Evolutionary conservation across 371 early-diverging fungal species (phyloP).

Genomic region (Apophysomyces ossiformis): DNA sequence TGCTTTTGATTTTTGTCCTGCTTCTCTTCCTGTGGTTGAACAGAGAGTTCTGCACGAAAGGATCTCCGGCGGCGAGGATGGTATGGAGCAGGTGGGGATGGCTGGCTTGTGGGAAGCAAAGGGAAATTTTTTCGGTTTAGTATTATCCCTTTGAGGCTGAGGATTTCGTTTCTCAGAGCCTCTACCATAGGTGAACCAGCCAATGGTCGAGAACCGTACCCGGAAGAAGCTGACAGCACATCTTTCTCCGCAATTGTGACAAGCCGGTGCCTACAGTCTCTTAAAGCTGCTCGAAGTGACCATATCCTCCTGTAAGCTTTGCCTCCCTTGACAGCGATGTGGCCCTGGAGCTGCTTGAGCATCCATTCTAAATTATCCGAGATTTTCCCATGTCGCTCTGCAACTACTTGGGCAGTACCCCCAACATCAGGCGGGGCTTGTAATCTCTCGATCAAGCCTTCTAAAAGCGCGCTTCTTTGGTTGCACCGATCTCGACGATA

Average conservation of each 20-base stretch:
- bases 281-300: background rate
- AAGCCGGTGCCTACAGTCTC: background rate
- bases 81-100: background rate
- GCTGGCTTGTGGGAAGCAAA: background rate
- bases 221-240: background rate
- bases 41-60: background rate
- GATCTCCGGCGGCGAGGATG: background rate
- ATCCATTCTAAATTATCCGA: background rate
- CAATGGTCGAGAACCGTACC: background rate
- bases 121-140: constrained; percentile 8
- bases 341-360: background rate
- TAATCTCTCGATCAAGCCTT: background rate
- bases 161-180: background rate
- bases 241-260: background rate
- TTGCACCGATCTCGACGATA: constrained; percentile 6
- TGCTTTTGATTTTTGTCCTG: background rate
- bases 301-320: background rate
- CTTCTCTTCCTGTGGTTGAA: too few species aligned
- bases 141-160: background rate
- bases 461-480: background rate
- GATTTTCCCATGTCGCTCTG: background rate
- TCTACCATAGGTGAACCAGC: background rate
- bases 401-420: background rate
- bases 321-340: background rate
- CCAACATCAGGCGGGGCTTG: background rate